phyloP scores from a whole-genome alignment of 1,139 yeast species.

The Lodderomyces theae region DNA sequence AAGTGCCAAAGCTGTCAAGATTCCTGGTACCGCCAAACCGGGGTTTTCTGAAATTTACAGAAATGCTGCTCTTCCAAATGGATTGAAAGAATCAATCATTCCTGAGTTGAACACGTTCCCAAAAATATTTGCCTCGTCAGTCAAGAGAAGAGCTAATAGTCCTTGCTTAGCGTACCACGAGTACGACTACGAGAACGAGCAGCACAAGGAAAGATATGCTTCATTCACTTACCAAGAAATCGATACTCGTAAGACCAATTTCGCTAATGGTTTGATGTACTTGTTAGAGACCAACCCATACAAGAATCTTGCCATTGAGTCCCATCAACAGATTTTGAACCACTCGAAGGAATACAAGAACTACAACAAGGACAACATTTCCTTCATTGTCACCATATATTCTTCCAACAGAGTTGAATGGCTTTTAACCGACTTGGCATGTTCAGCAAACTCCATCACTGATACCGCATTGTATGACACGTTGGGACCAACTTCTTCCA shows the following conservation, averaged over 20 bases:
- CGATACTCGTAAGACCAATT: slow-evolving; percentile 20
- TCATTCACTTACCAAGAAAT: slow-evolving; percentile 23
- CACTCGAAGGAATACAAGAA: slow-evolving; percentile 22
- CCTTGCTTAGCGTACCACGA: slow-evolving; percentile 33
- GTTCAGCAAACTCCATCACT: slow-evolving; percentile 34
- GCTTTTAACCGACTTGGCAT: slow-evolving; percentile 38
- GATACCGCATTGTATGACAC: slow-evolving; percentile 42
- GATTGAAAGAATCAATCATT: slow-evolving; percentile 22
- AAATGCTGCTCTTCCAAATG: slow-evolving; percentile 24
- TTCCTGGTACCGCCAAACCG: slow-evolving; percentile 28
- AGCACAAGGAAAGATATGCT: slow-evolving; percentile 20
- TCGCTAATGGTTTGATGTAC: slow-evolving; percentile 34
- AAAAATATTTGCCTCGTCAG: slow-evolving; percentile 24
- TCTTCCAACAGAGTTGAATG: slow-evolving; percentile 40
- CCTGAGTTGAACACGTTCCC: slow-evolving; percentile 31
- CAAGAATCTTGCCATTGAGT: slow-evolving; percentile 20
- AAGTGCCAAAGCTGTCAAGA: slow-evolving; percentile 20
- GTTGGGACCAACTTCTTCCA: slow-evolving; percentile 35
- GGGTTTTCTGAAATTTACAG: slow-evolving; percentile 37
- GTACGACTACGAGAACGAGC: slow-evolving; percentile 28
- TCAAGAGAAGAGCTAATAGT: slow-evolving; percentile 16
- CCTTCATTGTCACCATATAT: slow-evolving; percentile 35
- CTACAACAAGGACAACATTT: slow-evolving; percentile 24
- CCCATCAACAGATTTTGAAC: slow-evolving; percentile 27
- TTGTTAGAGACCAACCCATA: slow-evolving; percentile 30